Evolutionary conservation across 1,284 basidiomycete species (phyloP).

Genomic region (Violaceomyces palustris): DNA sequence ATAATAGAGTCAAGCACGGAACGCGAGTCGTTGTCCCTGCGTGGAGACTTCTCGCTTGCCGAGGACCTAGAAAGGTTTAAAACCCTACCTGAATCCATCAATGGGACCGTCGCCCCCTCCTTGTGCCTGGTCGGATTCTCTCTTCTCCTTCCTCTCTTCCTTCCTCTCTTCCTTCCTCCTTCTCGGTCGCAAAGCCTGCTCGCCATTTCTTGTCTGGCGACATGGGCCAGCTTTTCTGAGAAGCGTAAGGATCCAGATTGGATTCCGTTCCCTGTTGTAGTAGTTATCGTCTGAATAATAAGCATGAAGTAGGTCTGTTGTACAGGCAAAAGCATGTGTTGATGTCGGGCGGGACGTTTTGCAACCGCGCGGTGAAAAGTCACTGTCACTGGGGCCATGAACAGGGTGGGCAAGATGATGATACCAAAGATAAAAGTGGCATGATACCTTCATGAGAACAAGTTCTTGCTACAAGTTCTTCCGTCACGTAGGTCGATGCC

Average conservation of each 20-base stretch:
- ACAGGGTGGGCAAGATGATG: no score
- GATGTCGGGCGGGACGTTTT: not conserved
- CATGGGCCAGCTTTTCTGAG: no score
- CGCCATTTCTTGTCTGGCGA: slow-evolving; percentile 6
- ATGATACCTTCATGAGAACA: not conserved
- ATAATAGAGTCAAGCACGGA: slow-evolving; percentile 7
- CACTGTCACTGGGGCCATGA: no score
- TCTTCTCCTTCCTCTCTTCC: not conserved
- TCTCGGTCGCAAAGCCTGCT: not conserved
- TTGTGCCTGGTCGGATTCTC: no score
- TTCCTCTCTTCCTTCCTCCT: not conserved
- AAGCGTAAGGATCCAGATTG: slow-evolving; percentile 1
- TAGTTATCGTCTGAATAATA: not conserved
- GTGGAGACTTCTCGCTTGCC: slow-evolving; percentile 1
- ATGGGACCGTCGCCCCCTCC: no score
- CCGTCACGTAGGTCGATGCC: not conserved
- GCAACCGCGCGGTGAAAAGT: no score
- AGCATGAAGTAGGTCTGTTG: not conserved
- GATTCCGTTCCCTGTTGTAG: not conserved
- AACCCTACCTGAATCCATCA: no score
- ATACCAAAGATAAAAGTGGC: not conserved
- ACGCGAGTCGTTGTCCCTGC: slow-evolving; percentile 2
- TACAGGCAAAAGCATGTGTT: not conserved
- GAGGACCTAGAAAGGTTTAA: no score
- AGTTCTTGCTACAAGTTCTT: not conserved